A percentile compares a stretch with the other conserved stretches of the same genome.
Conservation (phyloP, 345 rosid genomes). For the Garcia nutans region DNA sequence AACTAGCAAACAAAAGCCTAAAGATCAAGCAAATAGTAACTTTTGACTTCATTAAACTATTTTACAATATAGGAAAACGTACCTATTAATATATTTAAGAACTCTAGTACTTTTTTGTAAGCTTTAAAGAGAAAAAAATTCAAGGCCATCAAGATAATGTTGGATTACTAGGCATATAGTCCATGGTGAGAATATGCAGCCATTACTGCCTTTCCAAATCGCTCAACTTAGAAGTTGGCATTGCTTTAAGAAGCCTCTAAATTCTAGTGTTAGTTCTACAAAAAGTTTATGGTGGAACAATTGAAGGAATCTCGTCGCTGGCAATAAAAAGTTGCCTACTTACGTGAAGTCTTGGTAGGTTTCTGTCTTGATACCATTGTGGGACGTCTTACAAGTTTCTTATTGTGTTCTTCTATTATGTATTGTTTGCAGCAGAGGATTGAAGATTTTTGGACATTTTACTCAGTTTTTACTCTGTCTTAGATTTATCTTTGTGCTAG, state of each 20-base stretch:
- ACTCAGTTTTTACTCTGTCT: not conserved
- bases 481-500: not conserved
- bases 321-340: not conserved
- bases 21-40: not conserved
- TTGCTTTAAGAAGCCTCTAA: not conserved
- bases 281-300: no score
- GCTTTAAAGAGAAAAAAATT: not conserved
- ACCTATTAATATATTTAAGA: not conserved
- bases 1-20: not conserved
- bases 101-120: not conserved
- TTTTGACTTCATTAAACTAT: not conserved
- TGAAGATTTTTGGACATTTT: not conserved
- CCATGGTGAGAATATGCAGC: not conserved
- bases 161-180: not conserved
- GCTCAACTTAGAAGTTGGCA: not conserved
- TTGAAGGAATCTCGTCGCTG: not conserved
- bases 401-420: not conserved
- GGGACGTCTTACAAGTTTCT: not conserved
- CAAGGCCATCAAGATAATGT: not conserved
- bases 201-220: not conserved
- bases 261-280: not conserved
- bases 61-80: no score
- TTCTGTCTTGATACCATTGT: no score
- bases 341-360: not conserved
- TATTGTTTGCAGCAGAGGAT: not conserved